Conservation (phyloP, 257 asterid species). For the Solanum clarkiae region DNA sequence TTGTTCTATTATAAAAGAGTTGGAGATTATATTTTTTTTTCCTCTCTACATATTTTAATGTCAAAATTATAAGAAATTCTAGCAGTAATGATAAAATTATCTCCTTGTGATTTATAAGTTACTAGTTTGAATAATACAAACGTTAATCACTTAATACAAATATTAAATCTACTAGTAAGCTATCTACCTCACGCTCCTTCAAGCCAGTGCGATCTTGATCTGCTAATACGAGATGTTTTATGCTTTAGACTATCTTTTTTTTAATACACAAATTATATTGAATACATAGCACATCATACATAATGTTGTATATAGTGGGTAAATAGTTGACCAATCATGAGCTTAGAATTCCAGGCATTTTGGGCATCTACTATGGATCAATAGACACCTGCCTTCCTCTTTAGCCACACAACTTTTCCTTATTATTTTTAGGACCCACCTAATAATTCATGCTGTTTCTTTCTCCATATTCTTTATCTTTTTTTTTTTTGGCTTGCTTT, state of each 20-base stretch:
- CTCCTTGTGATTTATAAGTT: fast-evolving
- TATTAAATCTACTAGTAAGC: no score
- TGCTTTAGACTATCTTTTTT: background rate
- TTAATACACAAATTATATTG: background rate
- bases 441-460: background rate
- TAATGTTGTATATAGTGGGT: background rate
- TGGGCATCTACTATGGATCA: conserved; percentile 5
- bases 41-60: background rate
- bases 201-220: no score
- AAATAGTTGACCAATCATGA: background rate
- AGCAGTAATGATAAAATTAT: no score
- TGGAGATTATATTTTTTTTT: background rate
- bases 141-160: no score
- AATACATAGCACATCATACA: background rate
- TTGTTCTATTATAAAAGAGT: background rate
- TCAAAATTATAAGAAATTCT: background rate
- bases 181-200: background rate
- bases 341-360: conserved; percentile 1
- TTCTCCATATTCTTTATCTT: background rate
- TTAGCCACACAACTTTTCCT: background rate
- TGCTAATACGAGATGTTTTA: background rate
- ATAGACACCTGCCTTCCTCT: conserved; percentile 8
- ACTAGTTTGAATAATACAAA: no score
- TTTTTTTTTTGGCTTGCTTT: background rate
- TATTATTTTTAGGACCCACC: background rate